A percentile compares a stretch with the other conserved stretches of the same genome.
phyloP scores from a whole-genome alignment of 768 basidiomycete species.

The Lactarius sp. region DNA sequence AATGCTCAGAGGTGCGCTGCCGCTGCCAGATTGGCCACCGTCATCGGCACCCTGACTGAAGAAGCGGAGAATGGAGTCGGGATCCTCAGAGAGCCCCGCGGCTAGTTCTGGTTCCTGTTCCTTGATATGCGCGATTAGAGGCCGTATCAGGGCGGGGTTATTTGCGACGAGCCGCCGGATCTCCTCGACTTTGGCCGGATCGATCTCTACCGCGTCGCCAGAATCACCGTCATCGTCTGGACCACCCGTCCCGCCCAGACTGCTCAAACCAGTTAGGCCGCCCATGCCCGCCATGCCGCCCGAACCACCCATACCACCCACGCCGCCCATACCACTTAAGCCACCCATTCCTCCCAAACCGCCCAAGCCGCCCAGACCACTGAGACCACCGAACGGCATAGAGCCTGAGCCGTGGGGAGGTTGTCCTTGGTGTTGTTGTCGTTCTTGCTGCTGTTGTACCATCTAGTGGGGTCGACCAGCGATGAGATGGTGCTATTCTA shows the following conservation, averaged over 20 bases:
- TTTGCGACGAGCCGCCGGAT: constrained; percentile 66
- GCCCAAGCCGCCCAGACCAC: neutral
- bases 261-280: constrained; percentile 52
- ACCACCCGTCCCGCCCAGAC: constrained; percentile 42
- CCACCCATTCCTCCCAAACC: neutral
- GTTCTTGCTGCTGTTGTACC: constrained; percentile 54
- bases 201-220: constrained; percentile 21
- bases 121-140: constrained; percentile 78
- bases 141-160: constrained; percentile 75
- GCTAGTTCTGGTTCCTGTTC: constrained; percentile 70
- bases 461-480: constrained; percentile 37
- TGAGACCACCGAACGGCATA: constrained; percentile 31
- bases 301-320: constrained; percentile 40
- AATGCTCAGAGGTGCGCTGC: neutral
- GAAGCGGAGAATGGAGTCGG: constrained; percentile 51
- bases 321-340: constrained; percentile 24
- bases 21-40: neutral
- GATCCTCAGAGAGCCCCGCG: constrained; percentile 62
- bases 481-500: neutral
- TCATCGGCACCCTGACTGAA: neutral
- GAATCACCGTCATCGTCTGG: neutral
- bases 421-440: constrained; percentile 29
- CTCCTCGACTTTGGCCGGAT: constrained; percentile 58
- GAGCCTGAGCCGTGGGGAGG: constrained; percentile 4
- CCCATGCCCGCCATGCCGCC: constrained; percentile 44